A percentile compares a stretch with the other conserved stretches of the same genome.
phyloP scores from a whole-genome alignment of 1,284 basidiomycete genomes.

The Leccinum subrobustum region DNA sequence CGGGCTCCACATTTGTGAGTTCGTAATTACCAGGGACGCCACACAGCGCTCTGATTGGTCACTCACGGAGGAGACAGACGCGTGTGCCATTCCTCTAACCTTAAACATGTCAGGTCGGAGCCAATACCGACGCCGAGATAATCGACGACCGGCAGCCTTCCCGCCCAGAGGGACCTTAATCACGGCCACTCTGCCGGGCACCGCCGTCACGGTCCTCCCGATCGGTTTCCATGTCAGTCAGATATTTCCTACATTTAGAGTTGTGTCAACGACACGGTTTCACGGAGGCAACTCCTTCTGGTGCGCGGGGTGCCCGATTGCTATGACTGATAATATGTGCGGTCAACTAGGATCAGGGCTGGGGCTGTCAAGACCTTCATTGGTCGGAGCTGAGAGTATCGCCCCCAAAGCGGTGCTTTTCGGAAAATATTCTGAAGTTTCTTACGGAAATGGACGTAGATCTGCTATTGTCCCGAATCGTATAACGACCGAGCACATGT shows the following conservation, averaged over 20 bases:
- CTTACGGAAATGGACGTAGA: slow-evolving; percentile 30
- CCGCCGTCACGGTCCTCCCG: slow-evolving; percentile 25
- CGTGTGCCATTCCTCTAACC: slow-evolving; percentile 16
- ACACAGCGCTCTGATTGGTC: slow-evolving; percentile 23
- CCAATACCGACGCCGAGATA: slow-evolving; percentile 25
- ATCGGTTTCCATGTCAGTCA: slow-evolving; percentile 22
- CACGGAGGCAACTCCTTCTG: slow-evolving; percentile 17
- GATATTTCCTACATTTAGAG: slow-evolving; percentile 12
- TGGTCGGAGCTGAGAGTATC: slow-evolving; percentile 21
- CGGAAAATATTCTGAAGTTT: slow-evolving; percentile 18
- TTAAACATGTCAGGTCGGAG: slow-evolving; percentile 28
- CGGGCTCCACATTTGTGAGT: slow-evolving; percentile 21
- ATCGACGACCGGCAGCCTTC: slow-evolving; percentile 16
- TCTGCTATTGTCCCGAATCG: slow-evolving; percentile 27
- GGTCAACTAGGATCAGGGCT: slow-evolving; percentile 18
- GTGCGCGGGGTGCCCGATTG: slow-evolving; percentile 14
- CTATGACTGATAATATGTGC: slow-evolving; percentile 12
- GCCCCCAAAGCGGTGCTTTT: slow-evolving; percentile 15
- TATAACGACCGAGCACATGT: slow-evolving; percentile 35
- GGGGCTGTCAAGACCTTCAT: slow-evolving; percentile 21
- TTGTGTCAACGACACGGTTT: slow-evolving; percentile 18
- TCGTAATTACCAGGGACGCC: slow-evolving; percentile 28
- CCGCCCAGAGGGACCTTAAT: slow-evolving; percentile 15
- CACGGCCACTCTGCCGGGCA: slow-evolving; percentile 21
- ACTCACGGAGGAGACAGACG: slow-evolving; percentile 25